A percentile compares a stretch with the other conserved stretches of the same genome.
phyloP scores from a whole-genome alignment of 768 basidiomycete species.

The Macrocybe gigantea region DNA sequence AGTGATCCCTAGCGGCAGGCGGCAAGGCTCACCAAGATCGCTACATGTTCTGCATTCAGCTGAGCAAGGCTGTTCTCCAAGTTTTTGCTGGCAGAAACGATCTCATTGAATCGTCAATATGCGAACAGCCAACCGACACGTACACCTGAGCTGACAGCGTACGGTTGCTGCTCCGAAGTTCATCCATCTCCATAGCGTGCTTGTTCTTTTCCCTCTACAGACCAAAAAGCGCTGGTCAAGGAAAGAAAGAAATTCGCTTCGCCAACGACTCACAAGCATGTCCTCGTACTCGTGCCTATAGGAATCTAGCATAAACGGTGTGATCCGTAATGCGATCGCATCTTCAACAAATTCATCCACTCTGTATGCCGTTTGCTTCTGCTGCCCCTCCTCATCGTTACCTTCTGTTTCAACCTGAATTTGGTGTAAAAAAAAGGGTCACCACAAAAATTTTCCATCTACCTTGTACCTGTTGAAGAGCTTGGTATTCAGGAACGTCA shows the following conservation, averaged over 20 bases:
- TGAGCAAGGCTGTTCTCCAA: conserved; percentile 77
- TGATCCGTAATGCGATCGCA: conserved; percentile 79
- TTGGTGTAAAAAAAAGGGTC: neutral
- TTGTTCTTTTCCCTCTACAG: conserved; percentile 64
- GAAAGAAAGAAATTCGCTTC: neutral
- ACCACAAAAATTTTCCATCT: neutral
- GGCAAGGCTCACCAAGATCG: conserved; percentile 46
- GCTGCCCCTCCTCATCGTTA: conserved; percentile 17
- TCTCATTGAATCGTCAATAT: conserved; percentile 1
- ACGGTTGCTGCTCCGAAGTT: conserved; percentile 75
- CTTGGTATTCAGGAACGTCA: conserved; percentile 74
- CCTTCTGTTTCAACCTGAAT: conserved; percentile 19
- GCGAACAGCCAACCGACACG: conserved; percentile 20
- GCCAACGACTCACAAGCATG: conserved; percentile 36
- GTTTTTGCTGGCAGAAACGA: conserved; percentile 49
- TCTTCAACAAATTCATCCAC: conserved; percentile 86
- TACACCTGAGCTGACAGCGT: conserved; percentile 74
- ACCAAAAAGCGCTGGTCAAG: neutral
- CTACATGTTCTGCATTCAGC: conserved; percentile 78
- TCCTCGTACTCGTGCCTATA: conserved; percentile 90
- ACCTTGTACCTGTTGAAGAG: conserved; percentile 81
- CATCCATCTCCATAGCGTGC: conserved; percentile 80
- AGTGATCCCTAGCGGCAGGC: too few relatives aligned
- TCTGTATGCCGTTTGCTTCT: conserved; percentile 38
- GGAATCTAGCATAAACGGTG: conserved; percentile 92